phyloP scores from a whole-genome alignment of 805 yeast genomes.

The Saccharomyces mikatae region DNA sequence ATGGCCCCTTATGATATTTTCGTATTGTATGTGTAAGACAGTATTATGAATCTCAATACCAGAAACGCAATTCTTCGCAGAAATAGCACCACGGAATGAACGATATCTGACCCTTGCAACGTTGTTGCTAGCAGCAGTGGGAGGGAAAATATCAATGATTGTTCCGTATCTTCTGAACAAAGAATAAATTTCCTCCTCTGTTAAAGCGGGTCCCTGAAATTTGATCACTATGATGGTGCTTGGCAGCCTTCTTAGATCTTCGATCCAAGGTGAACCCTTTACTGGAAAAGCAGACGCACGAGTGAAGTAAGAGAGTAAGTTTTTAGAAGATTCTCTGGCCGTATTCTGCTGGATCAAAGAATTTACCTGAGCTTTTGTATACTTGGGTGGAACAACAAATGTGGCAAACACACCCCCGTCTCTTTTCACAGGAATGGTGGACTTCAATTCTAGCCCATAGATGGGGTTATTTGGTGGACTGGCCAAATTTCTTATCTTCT shows the following conservation, averaged over 20 bases:
- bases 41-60: constrained; percentile 62
- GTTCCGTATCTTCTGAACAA: constrained; percentile 82
- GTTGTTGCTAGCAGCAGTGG: constrained; percentile 37
- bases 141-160: constrained; percentile 65
- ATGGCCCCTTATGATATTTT: constrained; percentile 46
- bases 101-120: constrained; percentile 51
- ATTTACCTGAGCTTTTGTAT: constrained; percentile 45
- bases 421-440: constrained; percentile 60
- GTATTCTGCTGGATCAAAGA: constrained; percentile 43
- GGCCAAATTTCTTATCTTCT: constrained; percentile 34
- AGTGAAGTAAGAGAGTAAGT: constrained; percentile 36
- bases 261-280: constrained; percentile 93
- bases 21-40: constrained; percentile 66
- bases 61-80: constrained; percentile 86
- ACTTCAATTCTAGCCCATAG: constrained; percentile 42
- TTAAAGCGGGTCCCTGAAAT: constrained; percentile 72
- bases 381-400: constrained; percentile 49
- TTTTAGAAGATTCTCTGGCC: constrained; percentile 31
- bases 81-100: constrained; percentile 57
- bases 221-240: constrained; percentile 52
- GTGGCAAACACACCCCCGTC: constrained; percentile 95
- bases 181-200: constrained; percentile 69
- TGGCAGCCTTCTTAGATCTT: constrained; percentile 77
- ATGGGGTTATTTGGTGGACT: constrained; percentile 32
- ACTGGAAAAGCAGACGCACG: constrained; percentile 60